Evolutionary conservation across 805 yeast genomes (phyloP).

Genomic region (Jamesozyma spencerorum): DNA sequence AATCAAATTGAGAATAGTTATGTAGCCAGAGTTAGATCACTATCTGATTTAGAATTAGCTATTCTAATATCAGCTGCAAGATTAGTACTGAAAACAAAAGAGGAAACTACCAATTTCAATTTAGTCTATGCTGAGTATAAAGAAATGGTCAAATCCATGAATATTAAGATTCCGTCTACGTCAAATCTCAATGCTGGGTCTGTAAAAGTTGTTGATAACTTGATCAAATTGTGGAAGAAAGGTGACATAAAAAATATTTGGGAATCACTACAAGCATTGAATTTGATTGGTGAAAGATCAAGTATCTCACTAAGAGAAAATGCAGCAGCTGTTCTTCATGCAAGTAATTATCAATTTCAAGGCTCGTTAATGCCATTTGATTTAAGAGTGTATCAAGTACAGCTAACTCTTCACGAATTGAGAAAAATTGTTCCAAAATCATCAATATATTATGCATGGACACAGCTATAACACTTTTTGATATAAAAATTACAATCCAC

Average conservation of each 20-base stretch:
- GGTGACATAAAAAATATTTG: constrained; percentile 58
- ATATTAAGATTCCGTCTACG: constrained; percentile 32
- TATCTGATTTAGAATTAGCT: constrained; percentile 66
- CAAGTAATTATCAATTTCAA: constrained; percentile 34
- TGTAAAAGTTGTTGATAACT: constrained; percentile 30
- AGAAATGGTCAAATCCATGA: constrained; percentile 40
- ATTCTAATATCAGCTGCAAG: constrained; percentile 70
- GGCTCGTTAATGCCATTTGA: constrained; percentile 32
- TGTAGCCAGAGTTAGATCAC: constrained; percentile 25
- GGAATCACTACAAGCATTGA: constrained; percentile 56
- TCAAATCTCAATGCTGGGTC: constrained; percentile 15
- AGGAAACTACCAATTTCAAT: constrained; percentile 61
- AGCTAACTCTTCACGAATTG: constrained; percentile 44
- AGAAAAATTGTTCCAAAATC: constrained; percentile 27
- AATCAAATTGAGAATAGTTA: constrained; percentile 25
- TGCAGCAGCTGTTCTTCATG: constrained; percentile 32
- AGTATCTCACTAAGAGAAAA: constrained; percentile 37
- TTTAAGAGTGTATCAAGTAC: constrained; percentile 42
- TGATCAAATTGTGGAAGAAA: constrained; percentile 49
- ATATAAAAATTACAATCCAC: no score
- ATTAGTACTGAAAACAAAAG: constrained; percentile 47
- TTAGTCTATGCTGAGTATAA: constrained; percentile 68
- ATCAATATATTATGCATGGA: constrained; percentile 27
- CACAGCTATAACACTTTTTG: constrained; percentile 27
- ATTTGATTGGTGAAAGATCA: constrained; percentile 42